Conservation (phyloP, 1,139 yeast species). For the Zygoascus meyerae region DNA sequence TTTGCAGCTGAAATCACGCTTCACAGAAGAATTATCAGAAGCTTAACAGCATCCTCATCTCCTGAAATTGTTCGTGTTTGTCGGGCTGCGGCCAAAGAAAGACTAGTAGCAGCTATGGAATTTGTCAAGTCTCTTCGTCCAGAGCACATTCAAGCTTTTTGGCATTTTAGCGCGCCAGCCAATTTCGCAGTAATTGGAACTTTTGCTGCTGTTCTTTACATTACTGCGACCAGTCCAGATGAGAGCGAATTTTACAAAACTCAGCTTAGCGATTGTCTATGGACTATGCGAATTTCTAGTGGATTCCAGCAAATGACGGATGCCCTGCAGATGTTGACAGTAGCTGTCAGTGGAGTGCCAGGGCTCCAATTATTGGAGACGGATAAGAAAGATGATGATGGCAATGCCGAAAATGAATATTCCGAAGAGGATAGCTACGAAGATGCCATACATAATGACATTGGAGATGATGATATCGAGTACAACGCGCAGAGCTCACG, state of each 20-base stretch:
- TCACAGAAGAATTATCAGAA: slow-evolving; percentile 71
- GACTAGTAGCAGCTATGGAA: slow-evolving; percentile 75
- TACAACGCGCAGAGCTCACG: too few species aligned
- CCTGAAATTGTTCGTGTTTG: slow-evolving; percentile 64
- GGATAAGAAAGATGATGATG: slow-evolving; percentile 5
- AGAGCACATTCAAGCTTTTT: slow-evolving; percentile 79
- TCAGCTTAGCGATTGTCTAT: slow-evolving; percentile 66
- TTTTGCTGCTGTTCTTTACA: slow-evolving; percentile 68
- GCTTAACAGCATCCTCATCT: slow-evolving; percentile 48
- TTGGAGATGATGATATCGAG: neutral
- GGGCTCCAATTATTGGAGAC: slow-evolving; percentile 14
- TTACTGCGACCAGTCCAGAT: slow-evolving; percentile 36
- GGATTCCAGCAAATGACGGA: slow-evolving; percentile 70
- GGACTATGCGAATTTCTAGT: slow-evolving; percentile 65
- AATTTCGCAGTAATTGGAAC: slow-evolving; percentile 79
- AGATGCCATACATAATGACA: slow-evolving; percentile 6
- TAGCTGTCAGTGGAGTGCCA: slow-evolving; percentile 24
- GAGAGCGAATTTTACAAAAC: slow-evolving; percentile 62
- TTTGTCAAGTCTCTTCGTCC: slow-evolving; percentile 69
- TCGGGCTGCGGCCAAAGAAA: slow-evolving; percentile 74
- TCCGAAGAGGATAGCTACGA: slow-evolving; percentile 2
- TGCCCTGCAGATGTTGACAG: slow-evolving; percentile 61
- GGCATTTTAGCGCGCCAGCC: slow-evolving; percentile 78
- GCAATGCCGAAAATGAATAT: slow-evolving; percentile 8
- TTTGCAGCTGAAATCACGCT: slow-evolving; percentile 82